phyloP scores from a whole-genome alignment of 148 eudicot species.

The Salicornia ramosissima region DNA sequence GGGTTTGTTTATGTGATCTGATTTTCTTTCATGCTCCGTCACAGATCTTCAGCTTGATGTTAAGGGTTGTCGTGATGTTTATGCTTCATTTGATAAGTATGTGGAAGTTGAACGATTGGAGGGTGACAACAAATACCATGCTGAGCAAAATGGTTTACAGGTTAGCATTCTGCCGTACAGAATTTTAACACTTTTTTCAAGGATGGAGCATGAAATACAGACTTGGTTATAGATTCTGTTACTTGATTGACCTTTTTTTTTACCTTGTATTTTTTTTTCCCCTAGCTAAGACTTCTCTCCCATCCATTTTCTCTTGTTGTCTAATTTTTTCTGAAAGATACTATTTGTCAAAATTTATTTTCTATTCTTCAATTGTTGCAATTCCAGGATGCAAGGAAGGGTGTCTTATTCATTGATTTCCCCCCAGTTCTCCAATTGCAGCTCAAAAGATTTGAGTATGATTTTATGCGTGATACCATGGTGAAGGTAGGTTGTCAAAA shows the following conservation, averaged over 20 bases:
- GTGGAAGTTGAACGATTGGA: conserved; percentile 93
- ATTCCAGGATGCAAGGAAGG: conserved; percentile 88
- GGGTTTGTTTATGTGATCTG: not conserved
- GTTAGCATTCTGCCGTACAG: conserved; percentile 27
- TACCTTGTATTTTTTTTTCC: too few species aligned
- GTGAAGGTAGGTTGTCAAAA: conserved; percentile 53
- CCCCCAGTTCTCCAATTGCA: conserved; percentile 86
- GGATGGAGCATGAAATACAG: not conserved
- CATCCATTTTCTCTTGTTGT: too few species aligned
- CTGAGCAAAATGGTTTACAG: conserved; percentile 88
- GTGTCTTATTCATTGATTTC: conserved; percentile 73
- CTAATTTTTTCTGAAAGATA: not conserved
- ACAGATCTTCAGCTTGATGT: conserved; percentile 98
- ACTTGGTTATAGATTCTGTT: not conserved
- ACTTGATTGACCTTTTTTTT: not conserved
- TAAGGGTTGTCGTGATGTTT: conserved; percentile 90
- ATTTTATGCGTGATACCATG: conserved; percentile 87
- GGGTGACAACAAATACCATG: conserved; percentile 90
- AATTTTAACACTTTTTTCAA: not conserved
- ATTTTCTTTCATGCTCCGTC: conserved; percentile 10
- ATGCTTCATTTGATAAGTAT: conserved; percentile 95
- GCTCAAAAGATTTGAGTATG: conserved; percentile 84
- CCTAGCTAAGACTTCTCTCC: too few species aligned
- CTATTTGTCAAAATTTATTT: not conserved
- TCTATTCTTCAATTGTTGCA: conserved; percentile 7